Evolutionary conservation across 768 basidiomycete genomes (phyloP).

Genomic region (Tephrocybe sp.): DNA sequence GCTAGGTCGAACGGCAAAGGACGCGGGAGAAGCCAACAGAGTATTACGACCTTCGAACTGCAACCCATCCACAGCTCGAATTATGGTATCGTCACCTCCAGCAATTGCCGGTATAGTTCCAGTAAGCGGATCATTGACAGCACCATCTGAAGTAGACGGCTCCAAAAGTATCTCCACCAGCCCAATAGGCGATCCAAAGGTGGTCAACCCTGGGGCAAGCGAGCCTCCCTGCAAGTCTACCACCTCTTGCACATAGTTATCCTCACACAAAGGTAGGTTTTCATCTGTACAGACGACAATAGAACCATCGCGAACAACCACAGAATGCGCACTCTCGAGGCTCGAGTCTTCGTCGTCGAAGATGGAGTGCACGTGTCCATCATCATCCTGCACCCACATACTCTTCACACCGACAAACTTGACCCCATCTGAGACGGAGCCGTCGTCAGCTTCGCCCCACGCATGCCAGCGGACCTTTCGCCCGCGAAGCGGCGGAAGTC

Average conservation of each 20-base stretch:
- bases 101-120: slow-evolving; percentile 37
- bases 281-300: slow-evolving; percentile 44
- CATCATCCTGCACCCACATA: slow-evolving; percentile 26
- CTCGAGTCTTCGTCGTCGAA: slow-evolving; percentile 20
- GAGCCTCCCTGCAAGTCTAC: slow-evolving; percentile 68
- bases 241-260: slow-evolving; percentile 16
- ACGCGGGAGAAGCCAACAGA: slow-evolving; percentile 37
- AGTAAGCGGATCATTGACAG: slow-evolving; percentile 51
- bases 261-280: slow-evolving; percentile 2
- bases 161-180: slow-evolving; percentile 69
- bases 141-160: slow-evolving; percentile 65
- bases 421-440: slow-evolving; percentile 30
- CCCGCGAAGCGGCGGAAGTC: slow-evolving; percentile 65
- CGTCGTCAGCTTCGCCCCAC: background rate
- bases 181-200: slow-evolving; percentile 65
- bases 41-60: slow-evolving; percentile 53
- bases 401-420: slow-evolving; percentile 55
- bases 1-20: background rate
- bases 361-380: slow-evolving; percentile 20
- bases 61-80: slow-evolving; percentile 66
- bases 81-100: slow-evolving; percentile 42
- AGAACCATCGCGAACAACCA: slow-evolving; percentile 54
- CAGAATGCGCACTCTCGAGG: slow-evolving; percentile 21
- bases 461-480: slow-evolving; percentile 20
- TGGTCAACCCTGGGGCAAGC: slow-evolving; percentile 59